These are phyloP conservation scores for Eimeria falciformis DNA, from an alignment of 169 alveolate genomes.

Conservation along the genomic window DNA sequence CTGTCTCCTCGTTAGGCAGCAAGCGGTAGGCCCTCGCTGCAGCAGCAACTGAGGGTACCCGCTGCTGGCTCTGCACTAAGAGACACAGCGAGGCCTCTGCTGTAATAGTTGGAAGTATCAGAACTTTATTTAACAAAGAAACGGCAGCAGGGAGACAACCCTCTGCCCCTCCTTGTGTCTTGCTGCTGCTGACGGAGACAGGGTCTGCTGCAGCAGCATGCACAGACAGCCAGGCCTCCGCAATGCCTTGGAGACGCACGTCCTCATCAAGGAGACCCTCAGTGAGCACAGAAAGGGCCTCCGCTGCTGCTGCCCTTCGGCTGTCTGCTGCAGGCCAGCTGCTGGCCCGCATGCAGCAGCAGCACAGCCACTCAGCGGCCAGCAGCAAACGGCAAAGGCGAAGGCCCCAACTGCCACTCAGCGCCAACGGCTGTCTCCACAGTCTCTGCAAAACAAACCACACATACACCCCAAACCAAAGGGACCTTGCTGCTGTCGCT, in stretches of 20 bases:
- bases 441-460: background rate
- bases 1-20: background rate
- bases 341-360: too few species aligned
- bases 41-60: background rate
- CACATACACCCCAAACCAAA: background rate
- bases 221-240: conserved; percentile 1
- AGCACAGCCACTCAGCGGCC: background rate
- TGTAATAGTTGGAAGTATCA: too few species aligned
- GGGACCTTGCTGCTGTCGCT: background rate
- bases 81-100: too few species aligned
- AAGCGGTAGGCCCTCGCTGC: background rate
- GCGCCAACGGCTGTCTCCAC: background rate
- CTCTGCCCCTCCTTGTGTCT: too few species aligned
- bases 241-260: background rate
- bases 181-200: too few species aligned
- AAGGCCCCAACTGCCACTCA: background rate
- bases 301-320: too few species aligned
- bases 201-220: conserved; percentile 3
- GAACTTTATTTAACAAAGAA: too few species aligned
- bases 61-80: too few species aligned
- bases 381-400: background rate
- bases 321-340: too few species aligned
- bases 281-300: background rate
- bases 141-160: too few species aligned
- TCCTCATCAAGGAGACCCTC: background rate